Base-by-base conservation (phyloP, 164 flowering plant species). In the Saururus chinensis region DNA sequence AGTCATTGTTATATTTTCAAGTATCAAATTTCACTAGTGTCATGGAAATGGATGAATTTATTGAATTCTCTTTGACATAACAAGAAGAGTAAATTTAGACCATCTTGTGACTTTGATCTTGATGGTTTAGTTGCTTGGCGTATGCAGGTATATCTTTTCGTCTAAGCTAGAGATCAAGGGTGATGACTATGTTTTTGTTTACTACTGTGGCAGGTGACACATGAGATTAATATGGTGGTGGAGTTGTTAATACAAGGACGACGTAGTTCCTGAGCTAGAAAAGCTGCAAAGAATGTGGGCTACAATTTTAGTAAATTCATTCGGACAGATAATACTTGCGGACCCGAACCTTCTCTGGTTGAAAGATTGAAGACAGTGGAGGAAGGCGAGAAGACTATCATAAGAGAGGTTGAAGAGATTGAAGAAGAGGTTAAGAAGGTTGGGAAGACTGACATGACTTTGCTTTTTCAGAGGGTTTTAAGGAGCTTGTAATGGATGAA, bases 171-270 rank as follows among this genome's bases (percentile, higher is more conserved):
- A 88, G 64, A 84, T 84, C 64, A 71, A 76, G 58, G 82, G 76
- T 14, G 96, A 93, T 51, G 98, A 93, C 67, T 93, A 88, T 68
- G 48, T 93, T 64, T 93, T 93, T 70, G 96, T 93, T 9, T 93
- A 93, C 78, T 93, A 93, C 56, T 77, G 84, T 12, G 98, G 98
- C 11, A 80, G 83, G 22, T 69, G 97, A 93, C 76, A 97, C 97
- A 70, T 93, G 98, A 97, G 98, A 93, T 78, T 96, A 96, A 57
- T 93, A 93, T 60, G 98, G 98, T 13, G 98, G 98, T 48, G 80
- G 97, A 25, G 81, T 93, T 20, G 58, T 92, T 37, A 89, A 93
- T 79, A 93, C 98, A 20, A 86, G 97, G 79, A 89, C 92, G 64
- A 60, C 78, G 19, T 93, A 41, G 76, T 93, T 54, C 97, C 96